phyloP scores from a whole-genome alignment of 192 early-diverging fungal species.

The Backusella liffmaniae region DNA sequence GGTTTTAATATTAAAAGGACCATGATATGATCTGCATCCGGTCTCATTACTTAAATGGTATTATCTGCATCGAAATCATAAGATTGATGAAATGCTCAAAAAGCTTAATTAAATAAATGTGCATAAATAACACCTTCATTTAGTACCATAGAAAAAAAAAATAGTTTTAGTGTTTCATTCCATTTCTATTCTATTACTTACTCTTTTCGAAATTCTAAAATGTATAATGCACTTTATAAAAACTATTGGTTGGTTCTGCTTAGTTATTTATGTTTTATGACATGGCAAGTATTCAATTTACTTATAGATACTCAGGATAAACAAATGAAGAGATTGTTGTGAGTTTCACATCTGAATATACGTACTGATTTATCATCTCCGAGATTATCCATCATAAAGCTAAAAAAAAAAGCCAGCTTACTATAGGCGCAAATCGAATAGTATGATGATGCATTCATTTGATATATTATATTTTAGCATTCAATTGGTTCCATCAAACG shows the following conservation, averaged over 20 bases:
- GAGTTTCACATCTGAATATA: not conserved
- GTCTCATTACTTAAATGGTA: not conserved
- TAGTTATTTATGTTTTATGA: not conserved
- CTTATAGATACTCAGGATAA: not conserved
- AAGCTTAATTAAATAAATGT: slow-evolving; percentile 9
- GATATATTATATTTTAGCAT: not conserved
- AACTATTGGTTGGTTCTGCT: not conserved
- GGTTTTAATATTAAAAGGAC: not conserved
- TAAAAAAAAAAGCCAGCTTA: not conserved
- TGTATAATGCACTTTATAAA: not conserved
- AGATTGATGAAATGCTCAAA: slow-evolving; percentile 1
- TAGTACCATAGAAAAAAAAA: not conserved
- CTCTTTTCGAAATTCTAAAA: not conserved
- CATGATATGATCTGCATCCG: not conserved
- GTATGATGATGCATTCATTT: too few species aligned
- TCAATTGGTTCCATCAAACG: not conserved
- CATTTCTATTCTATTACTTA: not conserved
- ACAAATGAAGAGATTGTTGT: not conserved
- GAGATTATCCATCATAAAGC: too few species aligned
- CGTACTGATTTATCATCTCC: not conserved
- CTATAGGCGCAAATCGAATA: not conserved
- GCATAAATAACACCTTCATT: not conserved
- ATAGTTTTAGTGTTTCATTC: not conserved
- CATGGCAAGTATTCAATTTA: not conserved
- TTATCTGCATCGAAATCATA: not conserved